Evolutionary conservation across 352 stramenopile species (phyloP), one percentile per base, ranked within the genome.

Genomic region (Plasmopara muralis): DNA sequence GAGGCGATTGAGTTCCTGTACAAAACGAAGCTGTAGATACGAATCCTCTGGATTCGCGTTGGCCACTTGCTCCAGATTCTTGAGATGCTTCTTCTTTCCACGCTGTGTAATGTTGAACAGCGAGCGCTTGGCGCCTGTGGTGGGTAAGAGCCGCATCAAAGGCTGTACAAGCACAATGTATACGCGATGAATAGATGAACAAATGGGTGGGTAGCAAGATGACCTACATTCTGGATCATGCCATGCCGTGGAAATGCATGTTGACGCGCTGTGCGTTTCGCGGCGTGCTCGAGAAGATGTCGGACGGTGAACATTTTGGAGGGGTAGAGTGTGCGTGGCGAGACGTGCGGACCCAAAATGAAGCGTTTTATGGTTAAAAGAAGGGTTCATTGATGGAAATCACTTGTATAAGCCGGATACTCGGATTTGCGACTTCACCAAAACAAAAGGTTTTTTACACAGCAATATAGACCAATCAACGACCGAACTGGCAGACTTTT

Each of bases 1-100:
- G 51, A 78, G 71, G 47, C 89, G 87, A 74, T 95, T 95, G 10
- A 95, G 79, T 34, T 89, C 80, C 66, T 92, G 82, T 38, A 95
- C 50, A 51, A 95, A 91, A 18, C 84, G 83, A 50, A 89, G 58
- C 50, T 95, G 84, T 10, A 74, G 68, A 64, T 72, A 85, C 37
- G 82, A 50, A 54, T 95, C 83, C 8, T 90, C 79, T 0, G 81
- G 79, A 28, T 77, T 65, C 47, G 70, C 55, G 57, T 95, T 93
- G 53, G 84, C 84, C 40, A 86, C 70, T 50, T 92, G 73, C 52
- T 95, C 82, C 42, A 95, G 66, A 57, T 66, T 66, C 73, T 95
- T 95, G 43, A 94, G 71, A 30, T 89, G 76, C 47, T 87, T 88
- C 46, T 86, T 77, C 48, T 87, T 87, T 34, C 70, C 66, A 20